A percentile compares a stretch with the other conserved stretches of the same genome.
Conservation (phyloP, 1,139 yeast genomes). For the Pneumocystis sp. region DNA sequence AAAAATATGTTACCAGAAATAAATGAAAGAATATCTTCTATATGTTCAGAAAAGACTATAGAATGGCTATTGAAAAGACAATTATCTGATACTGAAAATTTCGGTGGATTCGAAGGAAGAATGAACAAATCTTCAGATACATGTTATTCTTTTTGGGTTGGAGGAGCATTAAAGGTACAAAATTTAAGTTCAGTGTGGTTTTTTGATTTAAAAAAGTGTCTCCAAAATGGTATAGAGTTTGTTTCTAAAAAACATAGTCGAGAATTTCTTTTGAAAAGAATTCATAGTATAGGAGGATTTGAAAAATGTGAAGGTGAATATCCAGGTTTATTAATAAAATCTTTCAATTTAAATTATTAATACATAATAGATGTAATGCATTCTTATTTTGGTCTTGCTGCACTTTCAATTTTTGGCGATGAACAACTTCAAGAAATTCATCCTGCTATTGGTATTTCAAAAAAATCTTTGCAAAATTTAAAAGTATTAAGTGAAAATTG, state of each 20-base stretch:
- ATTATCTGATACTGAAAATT: constrained; percentile 11
- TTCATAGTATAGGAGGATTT: constrained; percentile 76
- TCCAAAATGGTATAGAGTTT: constrained; percentile 26
- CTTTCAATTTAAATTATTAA: background rate
- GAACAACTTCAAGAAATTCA: background rate
- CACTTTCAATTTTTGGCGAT: constrained; percentile 20
- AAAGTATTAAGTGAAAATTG: background rate
- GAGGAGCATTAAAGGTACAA: constrained; percentile 37
- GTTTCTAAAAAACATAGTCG: constrained; percentile 29
- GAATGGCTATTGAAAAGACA: constrained; percentile 18
- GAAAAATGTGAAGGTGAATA: constrained; percentile 46
- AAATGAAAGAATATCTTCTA: background rate
- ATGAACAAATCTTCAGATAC: constrained; percentile 75
- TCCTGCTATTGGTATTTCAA: background rate
- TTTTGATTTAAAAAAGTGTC: background rate
- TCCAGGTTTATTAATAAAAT: background rate
- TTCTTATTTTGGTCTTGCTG: constrained; percentile 27
- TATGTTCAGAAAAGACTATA: constrained; percentile 31
- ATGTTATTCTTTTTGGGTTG: constrained; percentile 84
- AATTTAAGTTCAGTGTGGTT: background rate
- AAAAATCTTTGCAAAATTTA: background rate
- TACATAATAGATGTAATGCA: constrained; percentile 35
- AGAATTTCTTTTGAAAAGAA: constrained; percentile 37
- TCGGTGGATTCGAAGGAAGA: constrained; percentile 66
- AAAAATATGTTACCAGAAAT: constrained; percentile 17